Evolutionary conservation across 257 asterid genomes (phyloP).

Genomic region (Ajuga chamaepitys): DNA sequence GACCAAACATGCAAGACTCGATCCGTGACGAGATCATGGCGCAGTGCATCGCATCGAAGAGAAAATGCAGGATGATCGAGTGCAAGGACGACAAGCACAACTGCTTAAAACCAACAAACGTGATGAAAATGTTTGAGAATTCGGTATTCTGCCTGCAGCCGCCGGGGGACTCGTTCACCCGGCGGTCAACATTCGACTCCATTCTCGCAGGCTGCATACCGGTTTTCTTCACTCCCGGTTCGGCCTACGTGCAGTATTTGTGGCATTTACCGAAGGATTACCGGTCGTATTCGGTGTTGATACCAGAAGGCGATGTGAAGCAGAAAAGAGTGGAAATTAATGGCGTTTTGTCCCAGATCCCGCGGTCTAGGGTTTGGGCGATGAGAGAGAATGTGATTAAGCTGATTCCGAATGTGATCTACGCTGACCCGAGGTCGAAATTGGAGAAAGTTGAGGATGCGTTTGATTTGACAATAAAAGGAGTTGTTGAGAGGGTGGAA

Average conservation of each 20-base stretch:
- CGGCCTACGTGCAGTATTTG: constrained; percentile 73
- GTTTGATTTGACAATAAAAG: constrained; percentile 56
- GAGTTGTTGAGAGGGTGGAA: constrained; percentile 45
- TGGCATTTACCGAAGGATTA: constrained; percentile 71
- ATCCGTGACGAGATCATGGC: constrained; percentile 62
- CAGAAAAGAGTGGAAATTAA: constrained; percentile 45
- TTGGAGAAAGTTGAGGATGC: constrained; percentile 55
- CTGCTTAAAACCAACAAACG: constrained; percentile 52
- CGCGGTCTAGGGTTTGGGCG: constrained; percentile 31
- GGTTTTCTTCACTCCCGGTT: constrained; percentile 68
- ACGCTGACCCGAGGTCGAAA: constrained; percentile 54
- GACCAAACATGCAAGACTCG: constrained; percentile 50
- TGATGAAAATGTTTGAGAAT: constrained; percentile 55
- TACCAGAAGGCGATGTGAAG: constrained; percentile 59
- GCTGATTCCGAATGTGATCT: constrained; percentile 64
- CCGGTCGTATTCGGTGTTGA: constrained; percentile 53
- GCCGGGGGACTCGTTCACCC: constrained; percentile 71
- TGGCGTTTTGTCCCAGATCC: constrained; percentile 33
- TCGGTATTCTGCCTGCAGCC: constrained; percentile 83
- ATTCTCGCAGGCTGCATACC: constrained; percentile 87
- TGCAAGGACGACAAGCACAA: constrained; percentile 42
- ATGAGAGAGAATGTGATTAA: constrained; percentile 76
- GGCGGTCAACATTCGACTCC: constrained; percentile 76
- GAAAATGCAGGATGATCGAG: constrained; percentile 45
- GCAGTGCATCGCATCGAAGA: constrained; percentile 39